Base-by-base conservation (phyloP, 2,329 filamentous ascomycete genomes). In the Penicillium rolfsii region DNA sequence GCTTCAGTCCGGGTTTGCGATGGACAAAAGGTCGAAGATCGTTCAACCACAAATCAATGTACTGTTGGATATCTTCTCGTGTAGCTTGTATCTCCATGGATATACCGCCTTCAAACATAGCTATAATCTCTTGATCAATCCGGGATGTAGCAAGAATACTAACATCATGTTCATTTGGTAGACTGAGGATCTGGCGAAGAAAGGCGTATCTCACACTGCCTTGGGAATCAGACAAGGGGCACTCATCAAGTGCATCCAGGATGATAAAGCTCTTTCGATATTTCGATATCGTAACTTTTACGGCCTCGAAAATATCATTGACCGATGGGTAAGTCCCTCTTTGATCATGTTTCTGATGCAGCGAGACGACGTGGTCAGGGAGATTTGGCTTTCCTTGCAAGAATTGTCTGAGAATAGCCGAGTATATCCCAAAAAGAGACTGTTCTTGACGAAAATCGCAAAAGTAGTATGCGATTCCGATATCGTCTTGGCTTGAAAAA, bases 381-480 rank as follows among this genome's bases (percentile, higher is more conserved):
- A 79, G 26, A n/a, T 66, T 62, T 5, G 61, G 4, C 5, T 30
- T 60, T 0, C 43, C n/a, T 49, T 73, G 64, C 6, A 61, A 62
- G 5, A 82, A 68, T 63, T 82, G 79, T 54, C 73, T 79, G 1
- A 81, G 55, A 0, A 82, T 46, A 55, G 68, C 77, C 0, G 66
- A 60, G 1, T 81, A 57, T 0, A 82, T 58, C 30, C 72, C 30
- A 0, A 70, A 57, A 4, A 69, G 49, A n/a, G 43, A 28, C 24
- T 46, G 43, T 28, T 46, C 24, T 24, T 28, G 43, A 19, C 43
- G 43, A 46, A 26, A 46, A 12, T 46, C 24, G n/a, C 41, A 45
- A 11, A 45, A 46, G 12, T 26, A 46, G 43, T 26, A 46, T 14
- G 24, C 43, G 6, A 46, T 14, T 11, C 43, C 43, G 43, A 28